Percentiles rank a stretch among this genome's conserved stretches.
Evolutionary conservation across 2,329 filamentous ascomycete genomes (phyloP).

Genomic region (Proliferodiscus dingleyae): DNA sequence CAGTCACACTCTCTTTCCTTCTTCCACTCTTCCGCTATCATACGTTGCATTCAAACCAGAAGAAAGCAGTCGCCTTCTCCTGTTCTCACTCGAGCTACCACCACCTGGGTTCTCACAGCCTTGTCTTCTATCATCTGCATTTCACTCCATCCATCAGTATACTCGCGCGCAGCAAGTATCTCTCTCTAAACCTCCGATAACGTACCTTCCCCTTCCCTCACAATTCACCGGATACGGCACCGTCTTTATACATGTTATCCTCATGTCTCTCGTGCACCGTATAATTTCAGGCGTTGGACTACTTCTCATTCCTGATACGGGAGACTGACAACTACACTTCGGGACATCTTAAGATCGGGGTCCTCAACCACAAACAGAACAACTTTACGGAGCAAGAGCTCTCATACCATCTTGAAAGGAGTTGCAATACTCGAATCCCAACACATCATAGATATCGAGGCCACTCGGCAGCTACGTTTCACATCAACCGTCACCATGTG

Average conservation of each 20-base stretch:
- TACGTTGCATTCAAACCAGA: not conserved
- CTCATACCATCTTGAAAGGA: not conserved
- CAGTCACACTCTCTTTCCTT: constrained; percentile 13
- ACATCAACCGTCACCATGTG: constrained; percentile 45
- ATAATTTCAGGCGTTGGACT: constrained; percentile 26
- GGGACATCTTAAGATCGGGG: constrained; percentile 9
- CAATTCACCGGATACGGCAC: constrained; percentile 10
- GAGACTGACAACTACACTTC: constrained; percentile 25
- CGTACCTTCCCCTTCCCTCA: constrained; percentile 15
- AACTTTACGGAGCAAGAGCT: constrained; percentile 1
- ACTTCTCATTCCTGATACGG: constrained; percentile 27
- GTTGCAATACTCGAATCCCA: not conserved
- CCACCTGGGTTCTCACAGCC: no score
- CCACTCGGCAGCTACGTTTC: constrained; percentile 15
- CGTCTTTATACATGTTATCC: constrained; percentile 24
- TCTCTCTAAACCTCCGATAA: constrained; percentile 10
- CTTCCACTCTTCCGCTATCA: constrained; percentile 12
- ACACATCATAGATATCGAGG: constrained; percentile 2
- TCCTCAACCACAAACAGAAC: constrained; percentile 13
- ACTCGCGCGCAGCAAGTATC: constrained; percentile 5
- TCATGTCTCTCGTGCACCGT: constrained; percentile 28
- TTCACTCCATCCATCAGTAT: not conserved
- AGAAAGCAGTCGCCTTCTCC: constrained; percentile 12
- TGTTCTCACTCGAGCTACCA: not conserved
- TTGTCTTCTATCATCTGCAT: not conserved